Evolutionary conservation across 306 rosid genomes (phyloP).

Genomic region (Castanopsis chinensis): DNA sequence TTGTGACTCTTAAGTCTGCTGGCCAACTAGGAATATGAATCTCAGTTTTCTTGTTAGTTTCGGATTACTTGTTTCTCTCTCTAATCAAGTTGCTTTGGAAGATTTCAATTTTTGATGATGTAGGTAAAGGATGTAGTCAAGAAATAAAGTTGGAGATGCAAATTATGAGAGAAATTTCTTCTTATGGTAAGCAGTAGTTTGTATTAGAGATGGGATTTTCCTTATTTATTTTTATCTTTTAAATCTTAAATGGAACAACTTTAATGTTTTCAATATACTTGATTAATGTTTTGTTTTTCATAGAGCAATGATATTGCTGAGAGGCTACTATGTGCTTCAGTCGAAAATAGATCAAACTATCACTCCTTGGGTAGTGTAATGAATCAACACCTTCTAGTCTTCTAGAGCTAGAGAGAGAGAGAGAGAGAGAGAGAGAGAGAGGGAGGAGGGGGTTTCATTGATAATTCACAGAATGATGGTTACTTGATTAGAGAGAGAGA

Average conservation of each 20-base stretch:
- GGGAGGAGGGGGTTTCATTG: not conserved
- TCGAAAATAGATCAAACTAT: not conserved
- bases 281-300: not conserved
- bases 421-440: not conserved
- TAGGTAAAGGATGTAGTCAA: not conserved
- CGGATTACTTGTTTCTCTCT: not conserved
- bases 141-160: not conserved
- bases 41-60: not conserved
- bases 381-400: not conserved
- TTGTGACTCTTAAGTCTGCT: slow-evolving; percentile 3
- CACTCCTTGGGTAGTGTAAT: not conserved
- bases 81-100: slow-evolving; percentile 1
- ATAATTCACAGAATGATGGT: not conserved
- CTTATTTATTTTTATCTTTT: not conserved
- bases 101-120: not conserved
- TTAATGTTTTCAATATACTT: too few relatives aligned
- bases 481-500: too few relatives aligned
- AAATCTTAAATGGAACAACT: not conserved
- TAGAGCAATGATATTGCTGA: not conserved
- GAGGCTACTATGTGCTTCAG: not conserved
- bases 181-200: not conserved
- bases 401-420: not conserved
- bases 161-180: not conserved
- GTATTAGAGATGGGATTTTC: not conserved
- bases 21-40: not conserved